phyloP scores from a whole-genome alignment of 2,329 filamentous ascomycete genomes.

The Dichotomopilus funicola region DNA sequence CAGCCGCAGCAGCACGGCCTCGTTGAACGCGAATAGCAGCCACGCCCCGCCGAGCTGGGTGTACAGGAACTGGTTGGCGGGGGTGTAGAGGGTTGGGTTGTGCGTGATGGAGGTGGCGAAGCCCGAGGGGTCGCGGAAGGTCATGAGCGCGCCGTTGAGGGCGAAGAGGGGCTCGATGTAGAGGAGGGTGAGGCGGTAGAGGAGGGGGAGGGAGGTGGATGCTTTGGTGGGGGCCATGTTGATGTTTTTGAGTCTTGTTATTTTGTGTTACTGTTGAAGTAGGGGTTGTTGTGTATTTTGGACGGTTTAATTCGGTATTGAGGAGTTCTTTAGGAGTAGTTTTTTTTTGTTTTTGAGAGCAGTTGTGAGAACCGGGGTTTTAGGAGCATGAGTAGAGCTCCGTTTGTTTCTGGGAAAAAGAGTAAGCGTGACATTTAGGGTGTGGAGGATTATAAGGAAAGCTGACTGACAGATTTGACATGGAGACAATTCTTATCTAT shows the following conservation, averaged over 20 bases:
- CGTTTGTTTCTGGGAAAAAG: too few relatives aligned
- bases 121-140: conserved; percentile 24
- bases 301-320: too few relatives aligned
- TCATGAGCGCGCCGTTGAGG: conserved; percentile 27
- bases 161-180: conserved; percentile 33
- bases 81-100: conserved; percentile 14
- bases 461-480: too few relatives aligned
- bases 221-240: conserved; percentile 12
- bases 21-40: conserved; percentile 34
- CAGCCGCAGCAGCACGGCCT: conserved; percentile 31
- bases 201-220: conserved; percentile 25
- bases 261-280: neutral
- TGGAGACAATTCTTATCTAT: too few relatives aligned
- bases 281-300: too few relatives aligned
- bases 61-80: conserved; percentile 27
- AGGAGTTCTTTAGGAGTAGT: too few relatives aligned
- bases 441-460: too few relatives aligned
- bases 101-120: conserved; percentile 30
- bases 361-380: too few relatives aligned
- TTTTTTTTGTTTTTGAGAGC: too few relatives aligned
- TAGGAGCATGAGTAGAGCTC: too few relatives aligned
- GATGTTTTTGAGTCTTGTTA: neutral
- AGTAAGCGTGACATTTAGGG: too few relatives aligned
- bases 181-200: conserved; percentile 30
- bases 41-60: conserved; percentile 28